Evolutionary conservation across 2,329 filamentous ascomycete species (phyloP).

Genomic region (Trichoderma sp.): DNA sequence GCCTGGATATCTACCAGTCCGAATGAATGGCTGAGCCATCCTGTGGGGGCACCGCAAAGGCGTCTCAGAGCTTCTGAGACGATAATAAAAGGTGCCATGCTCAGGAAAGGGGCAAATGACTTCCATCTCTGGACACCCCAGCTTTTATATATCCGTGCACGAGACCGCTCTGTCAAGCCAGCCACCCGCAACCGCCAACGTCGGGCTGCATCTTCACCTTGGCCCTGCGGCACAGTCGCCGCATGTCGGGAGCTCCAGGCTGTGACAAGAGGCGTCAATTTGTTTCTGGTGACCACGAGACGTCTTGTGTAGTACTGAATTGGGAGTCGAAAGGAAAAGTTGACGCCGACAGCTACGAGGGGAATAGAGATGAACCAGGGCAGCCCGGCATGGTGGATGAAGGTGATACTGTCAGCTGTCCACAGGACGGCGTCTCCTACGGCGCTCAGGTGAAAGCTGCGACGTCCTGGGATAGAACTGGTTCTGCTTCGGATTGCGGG

Average conservation of each 20-base stretch:
- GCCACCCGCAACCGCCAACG: constrained; percentile 28
- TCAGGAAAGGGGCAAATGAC: constrained; percentile 38
- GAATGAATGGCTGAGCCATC: constrained; percentile 33
- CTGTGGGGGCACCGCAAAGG: constrained; percentile 38
- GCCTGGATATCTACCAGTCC: constrained; percentile 29
- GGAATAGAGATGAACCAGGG: constrained; percentile 58
- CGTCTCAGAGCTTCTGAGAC: constrained; percentile 51
- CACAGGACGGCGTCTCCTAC: constrained; percentile 37
- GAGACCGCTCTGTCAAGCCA: constrained; percentile 31
- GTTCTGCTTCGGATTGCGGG: background rate
- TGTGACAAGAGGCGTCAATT: constrained; percentile 32
- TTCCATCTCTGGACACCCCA: constrained; percentile 51
- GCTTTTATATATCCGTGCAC: constrained; percentile 35
- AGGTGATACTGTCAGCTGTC: constrained; percentile 44
- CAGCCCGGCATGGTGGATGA: constrained; percentile 44
- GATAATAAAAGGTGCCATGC: constrained; percentile 49
- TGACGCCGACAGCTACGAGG: constrained; percentile 48
- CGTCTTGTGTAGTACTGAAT: constrained; percentile 42
- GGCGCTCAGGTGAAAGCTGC: constrained; percentile 36
- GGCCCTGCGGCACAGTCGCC: constrained; percentile 4
- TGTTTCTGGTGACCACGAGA: constrained; percentile 32
- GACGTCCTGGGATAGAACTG: constrained; percentile 12
- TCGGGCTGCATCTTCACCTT: constrained; percentile 21
- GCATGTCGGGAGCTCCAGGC: constrained; percentile 35
- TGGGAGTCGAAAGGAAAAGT: constrained; percentile 47